These are phyloP conservation scores for Russula sp. DNA, from an alignment of 768 basidiomycete genomes.

Conservation along the genomic window DNA sequence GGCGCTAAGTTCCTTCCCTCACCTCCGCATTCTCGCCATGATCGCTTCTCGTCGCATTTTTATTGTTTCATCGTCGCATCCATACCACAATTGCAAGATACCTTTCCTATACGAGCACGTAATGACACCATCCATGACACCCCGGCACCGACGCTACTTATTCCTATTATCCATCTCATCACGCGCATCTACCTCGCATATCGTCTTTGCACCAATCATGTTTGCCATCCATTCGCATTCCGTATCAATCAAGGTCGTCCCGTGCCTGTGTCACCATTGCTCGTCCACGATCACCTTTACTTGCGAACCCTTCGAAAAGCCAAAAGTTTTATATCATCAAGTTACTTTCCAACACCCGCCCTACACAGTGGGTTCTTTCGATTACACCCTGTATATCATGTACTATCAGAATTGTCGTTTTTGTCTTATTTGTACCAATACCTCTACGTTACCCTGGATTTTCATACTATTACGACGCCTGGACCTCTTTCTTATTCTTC, in stretches of 20 bases:
- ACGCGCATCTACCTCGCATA: conserved; percentile 30
- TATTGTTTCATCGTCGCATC: conserved; percentile 21
- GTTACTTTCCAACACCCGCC: conserved; percentile 3
- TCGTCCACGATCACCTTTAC: conserved; percentile 19
- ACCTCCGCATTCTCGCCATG: conserved; percentile 15
- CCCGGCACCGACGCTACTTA: conserved; percentile 28
- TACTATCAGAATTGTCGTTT: conserved; percentile 24
- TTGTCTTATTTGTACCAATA: conserved; percentile 29
- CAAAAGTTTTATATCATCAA: conserved; percentile 27
- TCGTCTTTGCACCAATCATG: conserved; percentile 20
- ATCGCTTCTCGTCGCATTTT: conserved; percentile 17
- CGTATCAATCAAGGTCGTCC: conserved; percentile 18
- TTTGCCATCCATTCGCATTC: conserved; percentile 18
- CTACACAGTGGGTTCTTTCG: conserved; percentile 12
- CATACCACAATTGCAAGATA: conserved; percentile 31
- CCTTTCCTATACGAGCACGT: conserved; percentile 28
- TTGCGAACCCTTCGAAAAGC: conserved; percentile 17
- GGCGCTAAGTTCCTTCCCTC: conserved; percentile 13
- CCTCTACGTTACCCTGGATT: conserved; percentile 28
- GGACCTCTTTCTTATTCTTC: conserved; percentile 4
- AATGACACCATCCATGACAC: conserved; percentile 27
- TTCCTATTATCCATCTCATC: conserved; percentile 31
- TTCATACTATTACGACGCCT: conserved; percentile 22
- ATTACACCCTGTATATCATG: conserved; percentile 27
- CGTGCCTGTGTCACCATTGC: conserved; percentile 25